Conservation (phyloP, 495 filamentous ascomycete genomes). For the Penicillium silybi region DNA sequence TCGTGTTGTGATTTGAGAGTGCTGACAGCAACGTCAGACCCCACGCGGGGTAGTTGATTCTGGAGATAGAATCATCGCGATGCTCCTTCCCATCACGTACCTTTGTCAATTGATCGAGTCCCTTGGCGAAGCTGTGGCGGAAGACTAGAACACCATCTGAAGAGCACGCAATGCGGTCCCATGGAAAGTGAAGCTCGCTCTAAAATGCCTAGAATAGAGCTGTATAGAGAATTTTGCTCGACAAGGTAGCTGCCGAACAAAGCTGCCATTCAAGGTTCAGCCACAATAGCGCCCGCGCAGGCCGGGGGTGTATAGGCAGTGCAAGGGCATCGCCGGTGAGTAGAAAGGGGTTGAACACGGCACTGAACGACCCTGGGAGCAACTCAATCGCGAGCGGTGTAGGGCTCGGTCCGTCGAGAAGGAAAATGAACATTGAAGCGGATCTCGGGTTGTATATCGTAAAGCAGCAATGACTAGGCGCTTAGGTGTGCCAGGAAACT, state of each 20-base stretch:
- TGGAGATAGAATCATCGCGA: neutral
- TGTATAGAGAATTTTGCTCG: neutral
- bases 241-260: slow-evolving; percentile 3
- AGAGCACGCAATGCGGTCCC: neutral
- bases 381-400: slow-evolving; percentile 6
- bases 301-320: slow-evolving; percentile 2
- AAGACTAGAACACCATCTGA: slow-evolving; percentile 2
- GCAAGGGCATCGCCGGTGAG: slow-evolving; percentile 11
- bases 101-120: neutral
- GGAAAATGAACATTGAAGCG: neutral
- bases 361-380: neutral
- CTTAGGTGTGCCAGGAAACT: slow-evolving; percentile 9
- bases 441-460: neutral
- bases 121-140: slow-evolving; percentile 1
- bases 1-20: neutral
- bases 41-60: slow-evolving; percentile 5
- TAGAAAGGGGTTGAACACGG: slow-evolving; percentile 5
- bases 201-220: neutral
- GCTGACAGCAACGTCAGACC: neutral
- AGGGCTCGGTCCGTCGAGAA: neutral
- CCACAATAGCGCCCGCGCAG: slow-evolving; percentile 17
- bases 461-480: slow-evolving; percentile 6
- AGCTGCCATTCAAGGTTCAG: slow-evolving; percentile 19
- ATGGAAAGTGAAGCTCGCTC: slow-evolving; percentile 2
- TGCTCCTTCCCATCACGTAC: neutral